A percentile compares a stretch with the other conserved stretches of the same genome.
Evolutionary conservation across 208 protist species (phyloP).

Genomic region (Acanthamoeba triangularis): DNA sequence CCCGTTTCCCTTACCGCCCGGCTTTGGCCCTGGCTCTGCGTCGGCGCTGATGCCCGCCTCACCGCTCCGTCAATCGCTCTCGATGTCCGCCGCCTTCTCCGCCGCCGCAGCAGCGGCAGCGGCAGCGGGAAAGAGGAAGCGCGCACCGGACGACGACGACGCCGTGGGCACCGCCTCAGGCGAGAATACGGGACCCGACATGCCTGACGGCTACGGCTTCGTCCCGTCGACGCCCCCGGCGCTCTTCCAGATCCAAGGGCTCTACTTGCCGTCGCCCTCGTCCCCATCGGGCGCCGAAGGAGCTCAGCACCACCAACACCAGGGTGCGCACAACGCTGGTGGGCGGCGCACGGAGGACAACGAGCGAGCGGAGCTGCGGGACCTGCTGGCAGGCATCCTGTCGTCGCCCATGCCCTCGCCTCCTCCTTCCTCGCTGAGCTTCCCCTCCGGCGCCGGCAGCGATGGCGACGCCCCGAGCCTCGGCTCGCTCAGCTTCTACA

Average conservation of each 20-base stretch:
- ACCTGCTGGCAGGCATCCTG: constrained; percentile 12
- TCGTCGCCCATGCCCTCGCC: constrained; percentile 55
- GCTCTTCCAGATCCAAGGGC: not conserved
- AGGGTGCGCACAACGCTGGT: not conserved
- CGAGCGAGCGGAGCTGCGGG: not conserved
- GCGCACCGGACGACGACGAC: not conserved
- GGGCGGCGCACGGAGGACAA: not conserved
- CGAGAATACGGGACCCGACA: not conserved
- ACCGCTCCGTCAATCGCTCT: not conserved
- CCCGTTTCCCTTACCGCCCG: not conserved
- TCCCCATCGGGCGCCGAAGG: not conserved
- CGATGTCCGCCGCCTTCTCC: not conserved
- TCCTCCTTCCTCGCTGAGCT: not conserved
- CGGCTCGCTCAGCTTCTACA: not conserved
- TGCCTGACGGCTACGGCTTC: not conserved
- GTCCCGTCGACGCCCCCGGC: not conserved
- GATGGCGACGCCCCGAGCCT: not conserved
- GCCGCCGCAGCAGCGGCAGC: not conserved
- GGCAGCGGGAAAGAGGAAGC: not conserved
- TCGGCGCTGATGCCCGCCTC: not conserved
- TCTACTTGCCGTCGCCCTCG: not conserved
- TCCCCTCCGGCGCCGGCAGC: not conserved
- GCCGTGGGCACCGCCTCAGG: not conserved
- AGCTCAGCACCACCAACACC: not conserved
- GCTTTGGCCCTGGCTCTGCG: not conserved